These are phyloP conservation scores for Neoscytalidium dimidiatum DNA, from an alignment of 2,329 filamentous ascomycete species.

Conservation along the genomic window DNA sequence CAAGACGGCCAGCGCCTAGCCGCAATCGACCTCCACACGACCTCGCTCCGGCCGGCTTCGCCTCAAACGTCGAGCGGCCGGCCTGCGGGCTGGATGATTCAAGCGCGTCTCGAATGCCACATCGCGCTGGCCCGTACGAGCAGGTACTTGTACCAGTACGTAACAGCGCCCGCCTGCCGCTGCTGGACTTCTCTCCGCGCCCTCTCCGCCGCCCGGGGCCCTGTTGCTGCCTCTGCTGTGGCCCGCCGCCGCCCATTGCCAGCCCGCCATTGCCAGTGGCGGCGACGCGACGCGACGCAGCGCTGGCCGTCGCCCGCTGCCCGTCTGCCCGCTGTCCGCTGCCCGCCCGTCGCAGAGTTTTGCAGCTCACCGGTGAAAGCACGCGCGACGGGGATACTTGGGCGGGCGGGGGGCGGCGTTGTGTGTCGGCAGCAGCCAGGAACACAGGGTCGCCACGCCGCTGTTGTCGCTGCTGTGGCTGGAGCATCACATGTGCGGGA, in stretches of 20 bases:
- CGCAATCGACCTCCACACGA: constrained; percentile 5
- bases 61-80: constrained; percentile 9
- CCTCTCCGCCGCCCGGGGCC: background rate
- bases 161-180: background rate
- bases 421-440: background rate
- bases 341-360: background rate
- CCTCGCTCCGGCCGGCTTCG: background rate
- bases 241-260: background rate
- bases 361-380: background rate
- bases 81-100: constrained; percentile 14
- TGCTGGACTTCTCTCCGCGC: constrained; percentile 15
- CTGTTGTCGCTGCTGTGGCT: constrained; percentile 8
- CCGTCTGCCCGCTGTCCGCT: background rate
- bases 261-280: background rate
- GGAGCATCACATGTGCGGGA: constrained; percentile 17
- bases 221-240: background rate
- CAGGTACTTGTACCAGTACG: constrained; percentile 3
- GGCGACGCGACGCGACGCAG: no score
- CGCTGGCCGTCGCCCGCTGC: background rate
- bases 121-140: no score
- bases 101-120: constrained; percentile 10
- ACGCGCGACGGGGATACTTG: background rate
- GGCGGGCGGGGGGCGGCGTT: background rate
- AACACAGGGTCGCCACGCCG: constrained; percentile 13
- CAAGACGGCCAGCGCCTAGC: constrained; percentile 2